phyloP scores from a whole-genome alignment of 805 yeast genomes.

The Saccharomycopsis selenospora region DNA sequence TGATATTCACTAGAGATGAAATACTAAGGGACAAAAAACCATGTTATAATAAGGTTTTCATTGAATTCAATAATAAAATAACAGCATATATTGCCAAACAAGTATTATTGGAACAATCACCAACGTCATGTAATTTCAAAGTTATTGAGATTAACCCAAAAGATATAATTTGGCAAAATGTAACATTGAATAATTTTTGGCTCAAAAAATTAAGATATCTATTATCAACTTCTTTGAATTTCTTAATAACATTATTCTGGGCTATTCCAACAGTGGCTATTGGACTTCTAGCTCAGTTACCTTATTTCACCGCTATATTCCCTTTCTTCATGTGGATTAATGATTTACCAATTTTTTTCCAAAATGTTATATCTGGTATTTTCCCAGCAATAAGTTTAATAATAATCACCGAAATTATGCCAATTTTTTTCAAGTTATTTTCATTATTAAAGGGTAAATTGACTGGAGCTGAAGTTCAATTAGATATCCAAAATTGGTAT shows the following conservation, averaged over 20 bases:
- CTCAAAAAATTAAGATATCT: constrained; percentile 34
- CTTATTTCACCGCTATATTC: constrained; percentile 51
- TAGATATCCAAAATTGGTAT: constrained; percentile 71
- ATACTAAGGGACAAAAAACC: constrained; percentile 12
- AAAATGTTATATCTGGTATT: constrained; percentile 51
- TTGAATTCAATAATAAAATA: constrained; percentile 50
- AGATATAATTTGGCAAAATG: constrained; percentile 68
- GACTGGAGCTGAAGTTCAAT: constrained; percentile 56
- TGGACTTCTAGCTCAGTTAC: constrained; percentile 68
- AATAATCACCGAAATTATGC: constrained; percentile 54
- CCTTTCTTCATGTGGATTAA: constrained; percentile 56
- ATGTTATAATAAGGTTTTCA: constrained; percentile 41
- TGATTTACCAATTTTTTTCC: constrained; percentile 43
- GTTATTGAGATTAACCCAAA: constrained; percentile 51
- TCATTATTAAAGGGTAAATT: constrained; percentile 49
- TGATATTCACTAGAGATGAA: constrained; percentile 5
- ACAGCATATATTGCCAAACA: constrained; percentile 64
- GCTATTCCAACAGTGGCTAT: constrained; percentile 79
- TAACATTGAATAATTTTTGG: constrained; percentile 35
- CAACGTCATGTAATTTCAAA: constrained; percentile 37
- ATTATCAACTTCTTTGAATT: constrained; percentile 39
- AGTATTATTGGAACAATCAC: constrained; percentile 38
- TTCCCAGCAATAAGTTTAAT: constrained; percentile 64
- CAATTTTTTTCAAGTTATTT: constrained; percentile 47
- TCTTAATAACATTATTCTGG: constrained; percentile 51